Evolutionary conservation across 1,139 yeast genomes (phyloP), one percentile per base, ranked within the genome.

Genomic region (Scheffersomyces stambukii): DNA sequence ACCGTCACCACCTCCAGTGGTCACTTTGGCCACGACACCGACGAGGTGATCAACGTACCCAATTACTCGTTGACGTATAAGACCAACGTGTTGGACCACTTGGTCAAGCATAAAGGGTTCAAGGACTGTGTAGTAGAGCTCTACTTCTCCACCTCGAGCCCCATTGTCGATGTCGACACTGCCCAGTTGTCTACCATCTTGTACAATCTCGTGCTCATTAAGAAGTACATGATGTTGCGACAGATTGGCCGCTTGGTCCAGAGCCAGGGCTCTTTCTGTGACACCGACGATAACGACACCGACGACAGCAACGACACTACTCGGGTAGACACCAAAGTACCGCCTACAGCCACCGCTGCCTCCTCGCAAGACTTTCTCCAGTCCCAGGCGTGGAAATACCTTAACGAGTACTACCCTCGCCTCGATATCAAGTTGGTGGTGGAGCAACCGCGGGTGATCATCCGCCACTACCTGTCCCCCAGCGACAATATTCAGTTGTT

Each of bases 41-140:
- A 57, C 33, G 80, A 77, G 43, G 45, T 77, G 5, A 43, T 75
- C 15, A 71, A 64, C 27, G 46, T 76, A 3, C 83, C 84, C 1
- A 75, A 65, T 42, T 54, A 66, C 32, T 66, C 75, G 19, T 40
- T 73, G 18, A 74, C 75, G 11, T 64, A 74, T 32, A 74, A 74
- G 40, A 70, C 84, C 0, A 80, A 80, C 38, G 36, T 72, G 10
- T 54, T 70, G 8, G 60, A 64, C 49, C 48, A 54, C 44, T 31
- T 67, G 35, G 52, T 61, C 28, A 40, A 50, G 40, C 57, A 64
- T 1, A 42, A 50, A 35, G 61, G 67, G 4, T 64, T 68, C 43
- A 47, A 57, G 38, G 48, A 60, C 40, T 60, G 65, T 35, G 57
- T 60, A 2, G 45, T 62, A 13, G 71, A 62, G 31, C 36, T 60